Evolutionary conservation across 2,329 filamentous ascomycete species (phyloP).

Genomic region (Aspergillus calidoustus): DNA sequence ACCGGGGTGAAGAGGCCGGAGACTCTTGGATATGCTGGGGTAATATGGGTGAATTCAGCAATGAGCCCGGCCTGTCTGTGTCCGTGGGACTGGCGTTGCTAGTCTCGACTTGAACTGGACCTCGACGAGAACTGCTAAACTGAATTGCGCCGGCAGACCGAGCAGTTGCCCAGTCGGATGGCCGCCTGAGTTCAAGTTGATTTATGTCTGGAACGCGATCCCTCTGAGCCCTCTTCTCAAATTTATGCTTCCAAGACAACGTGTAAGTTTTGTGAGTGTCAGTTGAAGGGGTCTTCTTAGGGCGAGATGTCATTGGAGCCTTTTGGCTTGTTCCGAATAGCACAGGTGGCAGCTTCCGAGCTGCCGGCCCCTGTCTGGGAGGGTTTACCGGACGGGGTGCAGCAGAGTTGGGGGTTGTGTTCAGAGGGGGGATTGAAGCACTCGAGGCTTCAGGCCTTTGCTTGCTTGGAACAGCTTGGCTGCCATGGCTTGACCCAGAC

Average conservation of each 20-base stretch:
- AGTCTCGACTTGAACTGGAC: background rate
- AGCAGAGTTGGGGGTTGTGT: background rate
- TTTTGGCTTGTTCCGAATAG: slow-evolving; percentile 24
- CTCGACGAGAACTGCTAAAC: background rate
- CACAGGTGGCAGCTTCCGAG: slow-evolving; percentile 15
- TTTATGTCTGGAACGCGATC: slow-evolving; percentile 44
- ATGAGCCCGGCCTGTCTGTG: background rate
- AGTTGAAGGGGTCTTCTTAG: slow-evolving; percentile 15
- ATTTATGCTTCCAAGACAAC: slow-evolving; percentile 33
- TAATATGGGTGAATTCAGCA: background rate
- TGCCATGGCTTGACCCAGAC: background rate
- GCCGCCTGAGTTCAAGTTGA: slow-evolving; percentile 41
- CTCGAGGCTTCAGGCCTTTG: background rate
- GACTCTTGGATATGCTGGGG: background rate
- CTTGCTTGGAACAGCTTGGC: background rate
- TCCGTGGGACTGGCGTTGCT: background rate
- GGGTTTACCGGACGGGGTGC: slow-evolving; percentile 3
- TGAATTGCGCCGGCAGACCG: slow-evolving; percentile 4
- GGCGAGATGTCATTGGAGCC: background rate
- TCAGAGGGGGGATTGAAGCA: background rate
- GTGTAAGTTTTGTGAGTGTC: slow-evolving; percentile 21
- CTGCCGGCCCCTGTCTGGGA: slow-evolving; percentile 2
- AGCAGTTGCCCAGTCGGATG: slow-evolving; percentile 36
- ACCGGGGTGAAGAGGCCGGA: background rate
- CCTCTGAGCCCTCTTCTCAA: slow-evolving; percentile 36